A percentile compares a stretch with the other conserved stretches of the same genome.
phyloP scores from a whole-genome alignment of 2,329 filamentous ascomycete species.

The Aspergillus spinulosporus region DNA sequence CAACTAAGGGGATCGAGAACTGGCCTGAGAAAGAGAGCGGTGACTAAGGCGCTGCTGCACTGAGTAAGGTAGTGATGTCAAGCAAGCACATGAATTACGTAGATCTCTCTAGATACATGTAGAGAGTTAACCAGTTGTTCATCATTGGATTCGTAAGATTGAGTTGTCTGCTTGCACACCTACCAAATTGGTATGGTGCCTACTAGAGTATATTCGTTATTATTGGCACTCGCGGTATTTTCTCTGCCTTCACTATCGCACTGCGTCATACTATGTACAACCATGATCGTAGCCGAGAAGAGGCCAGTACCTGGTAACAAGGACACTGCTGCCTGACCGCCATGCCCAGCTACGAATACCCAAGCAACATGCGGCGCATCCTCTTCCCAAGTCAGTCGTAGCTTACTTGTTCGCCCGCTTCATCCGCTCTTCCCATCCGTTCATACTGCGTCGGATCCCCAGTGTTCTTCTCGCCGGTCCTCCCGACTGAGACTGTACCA shows the following conservation, averaged over 20 bases:
- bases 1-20: not conserved
- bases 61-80: not conserved
- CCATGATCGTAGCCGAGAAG: not conserved
- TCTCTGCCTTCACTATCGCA: not conserved
- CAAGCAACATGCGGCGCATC: not conserved
- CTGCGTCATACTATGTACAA: constrained; percentile 8
- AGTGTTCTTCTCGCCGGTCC: constrained; percentile 38
- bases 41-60: not conserved
- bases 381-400: not conserved
- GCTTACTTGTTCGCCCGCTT: constrained; percentile 31
- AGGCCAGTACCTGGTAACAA: not conserved
- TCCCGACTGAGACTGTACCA: constrained; percentile 27
- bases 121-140: not conserved
- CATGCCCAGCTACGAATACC: not conserved
- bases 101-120: too few species aligned
- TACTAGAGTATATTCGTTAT: not conserved
- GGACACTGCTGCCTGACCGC: not conserved
- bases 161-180: not conserved
- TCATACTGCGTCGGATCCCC: constrained; percentile 46
- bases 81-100: not conserved
- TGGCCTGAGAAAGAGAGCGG: not conserved
- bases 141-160: not conserved
- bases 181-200: not conserved
- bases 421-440: constrained; percentile 45
- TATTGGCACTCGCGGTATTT: not conserved